Conservation (phyloP, 441 rosid species). For the Eruca vesicaria region DNA sequence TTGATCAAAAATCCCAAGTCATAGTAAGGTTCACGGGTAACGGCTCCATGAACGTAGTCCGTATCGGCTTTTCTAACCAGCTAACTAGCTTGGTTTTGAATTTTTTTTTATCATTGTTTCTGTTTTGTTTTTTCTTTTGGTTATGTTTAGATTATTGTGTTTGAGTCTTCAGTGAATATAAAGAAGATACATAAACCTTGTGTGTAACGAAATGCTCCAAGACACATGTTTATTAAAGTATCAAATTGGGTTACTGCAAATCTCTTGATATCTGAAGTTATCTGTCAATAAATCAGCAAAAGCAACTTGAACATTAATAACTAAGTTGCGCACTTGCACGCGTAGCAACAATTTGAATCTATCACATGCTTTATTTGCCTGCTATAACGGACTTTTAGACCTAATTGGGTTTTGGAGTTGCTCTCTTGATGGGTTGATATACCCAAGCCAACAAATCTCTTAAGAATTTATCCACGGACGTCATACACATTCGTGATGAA, state of each 20-base stretch:
- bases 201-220: neutral
- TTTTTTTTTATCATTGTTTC: neutral
- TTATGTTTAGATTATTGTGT: neutral
- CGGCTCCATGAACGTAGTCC: neutral
- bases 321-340: conserved; percentile 24
- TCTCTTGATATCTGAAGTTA: neutral
- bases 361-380: conserved; percentile 6
- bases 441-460: too few relatives aligned
- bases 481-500: too few relatives aligned
- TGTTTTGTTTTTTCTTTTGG: neutral
- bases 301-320: conserved; percentile 19
- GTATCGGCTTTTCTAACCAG: neutral
- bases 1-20: neutral
- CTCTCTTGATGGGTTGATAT: too few relatives aligned
- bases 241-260: neutral
- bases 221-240: neutral
- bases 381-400: neutral
- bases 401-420: neutral
- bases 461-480: too few relatives aligned
- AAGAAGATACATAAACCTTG: neutral
- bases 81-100: neutral
- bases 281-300: conserved; percentile 3
- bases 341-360: conserved; percentile 21
- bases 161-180: neutral
- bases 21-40: neutral